Base-by-base conservation (phyloP, 2,329 filamentous ascomycete genomes). In the Cladosporium sp. region DNA sequence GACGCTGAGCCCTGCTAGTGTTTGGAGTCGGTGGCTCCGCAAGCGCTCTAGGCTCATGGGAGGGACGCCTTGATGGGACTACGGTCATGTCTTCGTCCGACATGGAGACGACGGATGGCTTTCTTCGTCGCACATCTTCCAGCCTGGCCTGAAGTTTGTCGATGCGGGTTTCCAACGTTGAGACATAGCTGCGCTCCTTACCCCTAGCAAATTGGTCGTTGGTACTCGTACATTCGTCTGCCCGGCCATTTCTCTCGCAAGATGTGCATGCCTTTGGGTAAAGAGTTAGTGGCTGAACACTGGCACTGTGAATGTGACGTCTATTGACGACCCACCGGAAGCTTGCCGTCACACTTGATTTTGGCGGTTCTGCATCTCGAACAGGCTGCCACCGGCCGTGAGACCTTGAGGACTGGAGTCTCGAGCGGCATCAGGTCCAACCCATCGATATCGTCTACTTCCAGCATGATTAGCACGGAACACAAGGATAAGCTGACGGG, bases 281-380 rank as follows among this genome's bases (percentile, higher is more conserved):
- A 16, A 11, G 30, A 19, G 20, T 27, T 7, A 27, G 38, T 15
- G 19, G 22, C n/a, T 35, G 13, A 4, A n/a, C 15, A 30, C 16
- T 38, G 30, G 18, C 30, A 41, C 11, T 25, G 38, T 19, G 25
- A 22, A 15, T 13, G 19, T n/a, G 13, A 35, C n/a, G 8, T 15
- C 32, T 35, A 8, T 35, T n/a, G 33, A 29, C 7, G 25, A 51
- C 53, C 45, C 29, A 62, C 62, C 9, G 93, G 93, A 32, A 97
- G 75, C 69, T 96, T 96, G 54, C 93, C 92, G 72, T 97, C 93
- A 64, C 93, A 98, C 82, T 94, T 96, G 66, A 97, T 90, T 73
- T 98, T 98, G 48, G 92, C 91, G 54, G 85, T 82, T 53, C 93
- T 88, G 73, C 87, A 92, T 75, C 86, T 78, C 52, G 86, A 87